These are phyloP conservation scores for Teratosphaeriaceae sp. DNA, from an alignment of 2,329 filamentous ascomycete genomes.

Conservation along the genomic window DNA sequence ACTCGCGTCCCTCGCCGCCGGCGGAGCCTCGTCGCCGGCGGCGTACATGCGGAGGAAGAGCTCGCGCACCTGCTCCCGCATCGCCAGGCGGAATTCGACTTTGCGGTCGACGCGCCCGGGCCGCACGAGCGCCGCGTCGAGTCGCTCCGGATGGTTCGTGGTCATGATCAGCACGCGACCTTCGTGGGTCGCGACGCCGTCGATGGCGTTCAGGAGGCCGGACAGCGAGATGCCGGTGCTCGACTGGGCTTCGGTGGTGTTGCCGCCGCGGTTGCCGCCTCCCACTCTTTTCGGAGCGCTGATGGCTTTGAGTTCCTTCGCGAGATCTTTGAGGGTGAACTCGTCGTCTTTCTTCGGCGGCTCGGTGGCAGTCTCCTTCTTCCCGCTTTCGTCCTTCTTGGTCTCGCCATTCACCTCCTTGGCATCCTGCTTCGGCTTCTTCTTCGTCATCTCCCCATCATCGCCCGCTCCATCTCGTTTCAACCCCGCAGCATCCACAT, in stretches of 20 bases:
- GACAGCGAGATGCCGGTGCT: conserved; percentile 66
- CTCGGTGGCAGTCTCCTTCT: conserved; percentile 4
- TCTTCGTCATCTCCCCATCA: conserved; percentile 15
- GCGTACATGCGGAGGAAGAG: conserved; percentile 37
- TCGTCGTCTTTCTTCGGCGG: conserved; percentile 19
- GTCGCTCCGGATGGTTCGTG: conserved; percentile 65
- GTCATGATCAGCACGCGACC: conserved; percentile 77
- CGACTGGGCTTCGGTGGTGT: conserved; percentile 12
- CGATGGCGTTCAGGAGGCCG: conserved; percentile 75
- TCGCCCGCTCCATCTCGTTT: conserved; percentile 29
- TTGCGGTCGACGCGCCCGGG: conserved; percentile 66
- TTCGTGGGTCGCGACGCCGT: conserved; percentile 73
- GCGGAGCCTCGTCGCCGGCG: conserved; percentile 15
- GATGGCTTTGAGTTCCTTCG: conserved; percentile 21
- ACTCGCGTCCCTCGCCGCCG: too few species aligned
- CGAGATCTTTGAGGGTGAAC: conserved; percentile 24
- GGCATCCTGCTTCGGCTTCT: conserved; percentile 12
- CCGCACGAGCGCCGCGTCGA: conserved; percentile 61
- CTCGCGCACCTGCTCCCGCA: conserved; percentile 34
- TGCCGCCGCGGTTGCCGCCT: conserved; percentile 8
- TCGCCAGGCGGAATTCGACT: conserved; percentile 51
- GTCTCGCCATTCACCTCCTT: too few species aligned
- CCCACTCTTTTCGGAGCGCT: conserved; percentile 1
- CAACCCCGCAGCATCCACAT: conserved; percentile 43
- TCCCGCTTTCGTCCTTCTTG: conserved; percentile 4